These are phyloP conservation scores for Mesotaenium endlicherianum DNA, from an alignment of 139 green algal genomes.

Conservation along the genomic window DNA sequence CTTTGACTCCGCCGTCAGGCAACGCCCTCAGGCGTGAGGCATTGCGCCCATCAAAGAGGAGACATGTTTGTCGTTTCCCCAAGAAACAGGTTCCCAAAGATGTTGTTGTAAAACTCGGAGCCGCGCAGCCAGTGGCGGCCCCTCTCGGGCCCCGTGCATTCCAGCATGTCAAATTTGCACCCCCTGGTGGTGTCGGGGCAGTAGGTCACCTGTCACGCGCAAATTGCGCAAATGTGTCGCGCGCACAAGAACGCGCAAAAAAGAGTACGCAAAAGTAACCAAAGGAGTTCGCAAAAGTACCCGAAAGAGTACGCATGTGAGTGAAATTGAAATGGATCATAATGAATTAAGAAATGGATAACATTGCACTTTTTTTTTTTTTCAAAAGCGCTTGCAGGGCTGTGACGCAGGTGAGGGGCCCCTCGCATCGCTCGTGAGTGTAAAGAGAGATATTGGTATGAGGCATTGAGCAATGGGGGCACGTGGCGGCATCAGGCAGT, in stretches of 20 bases:
- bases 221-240: not conserved
- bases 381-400: no score
- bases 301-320: not conserved
- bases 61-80: constrained; percentile 20
- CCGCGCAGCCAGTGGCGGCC: not conserved
- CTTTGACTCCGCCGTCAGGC: no score
- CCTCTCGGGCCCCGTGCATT: not conserved
- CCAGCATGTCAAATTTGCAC: constrained; percentile 35
- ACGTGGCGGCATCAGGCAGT: no score
- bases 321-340: not conserved
- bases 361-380: no score
- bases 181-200: constrained; percentile 29
- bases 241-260: not conserved
- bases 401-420: no score
- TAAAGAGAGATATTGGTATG: no score
- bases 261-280: not conserved
- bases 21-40: no score
- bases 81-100: constrained; percentile 47
- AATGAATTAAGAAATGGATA: not conserved
- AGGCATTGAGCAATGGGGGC: no score
- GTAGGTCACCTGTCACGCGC: constrained; percentile 38
- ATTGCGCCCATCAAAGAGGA: constrained; percentile 7
- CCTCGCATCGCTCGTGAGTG: no score
- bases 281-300: not conserved
- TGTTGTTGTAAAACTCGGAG: constrained; percentile 31